These are phyloP conservation scores for Cinnamomum chago DNA, from an alignment of 164 flowering plant genomes.

Conservation along the genomic window DNA sequence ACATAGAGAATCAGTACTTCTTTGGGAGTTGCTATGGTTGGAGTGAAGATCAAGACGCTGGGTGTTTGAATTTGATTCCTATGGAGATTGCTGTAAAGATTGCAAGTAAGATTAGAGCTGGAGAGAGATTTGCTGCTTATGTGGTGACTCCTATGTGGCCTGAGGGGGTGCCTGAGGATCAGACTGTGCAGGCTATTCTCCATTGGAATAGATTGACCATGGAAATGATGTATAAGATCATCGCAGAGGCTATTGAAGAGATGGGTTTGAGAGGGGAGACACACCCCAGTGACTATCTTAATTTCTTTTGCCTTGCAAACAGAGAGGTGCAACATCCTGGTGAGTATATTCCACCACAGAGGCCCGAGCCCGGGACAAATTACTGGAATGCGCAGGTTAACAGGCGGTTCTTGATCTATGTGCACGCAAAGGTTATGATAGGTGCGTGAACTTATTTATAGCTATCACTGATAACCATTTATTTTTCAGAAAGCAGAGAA, in stretches of 20 bases:
- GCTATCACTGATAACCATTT: too few relatives aligned
- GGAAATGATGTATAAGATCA: constrained; percentile 74
- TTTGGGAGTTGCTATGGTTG: constrained; percentile 64
- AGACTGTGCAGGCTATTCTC: constrained; percentile 58
- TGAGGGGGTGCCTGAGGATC: constrained; percentile 63
- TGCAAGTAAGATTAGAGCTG: constrained; percentile 58
- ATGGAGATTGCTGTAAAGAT: constrained; percentile 69
- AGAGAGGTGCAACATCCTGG: constrained; percentile 32
- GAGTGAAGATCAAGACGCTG: constrained; percentile 37
- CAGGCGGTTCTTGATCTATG: constrained; percentile 74
- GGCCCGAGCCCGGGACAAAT: constrained; percentile 44
- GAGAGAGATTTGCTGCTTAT: constrained; percentile 60
- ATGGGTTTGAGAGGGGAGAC: constrained; percentile 19
- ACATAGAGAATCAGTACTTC: constrained; percentile 76
- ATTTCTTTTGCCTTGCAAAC: constrained; percentile 71
- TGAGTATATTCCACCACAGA: constrained; percentile 42
- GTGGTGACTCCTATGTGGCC: constrained; percentile 80
- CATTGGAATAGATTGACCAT: constrained; percentile 73
- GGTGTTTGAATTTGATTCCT: constrained; percentile 54
- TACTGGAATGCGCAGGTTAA: constrained; percentile 51
- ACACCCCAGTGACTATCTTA: constrained; percentile 45
- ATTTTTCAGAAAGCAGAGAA: too few relatives aligned
- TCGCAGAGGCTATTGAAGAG: constrained; percentile 37
- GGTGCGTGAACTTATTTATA: constrained; percentile 29
- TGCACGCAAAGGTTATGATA: constrained; percentile 73